Evolutionary conservation across 2,329 filamentous ascomycete species (phyloP), one percentile per base, ranked within the genome.

Genomic region (Penicillium glabrum): DNA sequence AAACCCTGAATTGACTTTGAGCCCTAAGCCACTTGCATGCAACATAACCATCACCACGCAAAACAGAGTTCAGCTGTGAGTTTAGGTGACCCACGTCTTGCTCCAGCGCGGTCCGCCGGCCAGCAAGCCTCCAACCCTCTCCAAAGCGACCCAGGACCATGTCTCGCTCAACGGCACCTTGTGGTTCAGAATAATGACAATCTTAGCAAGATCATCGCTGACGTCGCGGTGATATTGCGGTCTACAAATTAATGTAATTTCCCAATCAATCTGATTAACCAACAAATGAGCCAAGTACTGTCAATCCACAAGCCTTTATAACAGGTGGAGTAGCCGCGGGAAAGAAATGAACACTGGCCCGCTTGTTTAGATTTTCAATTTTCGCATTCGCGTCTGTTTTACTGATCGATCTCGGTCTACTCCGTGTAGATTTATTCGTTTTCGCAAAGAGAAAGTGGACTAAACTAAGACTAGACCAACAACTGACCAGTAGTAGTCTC

Each of bases 11-110:
- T 50, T 50, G n/a, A 50, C 47, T 50, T 50, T 39, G 9, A 26
- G 29, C 29, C 46, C 37, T 10, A 23, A 29, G 35, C 47, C 47
- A 41, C 33, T 37, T 50, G 19, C 33, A 33, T 39, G n/a, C 11
- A 6, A 33, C 31, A 33, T 33, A 16, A 11, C 31, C 31, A 16
- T 33, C 29, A 13, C 11, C 29, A 31, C 10, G 29, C 29, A 31
- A 14, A 33, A 33, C 31, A 33, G 14, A 33, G 31, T 33, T 56
- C 54, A 16, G 23, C 44, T 21, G 43, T 31, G 49, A 59, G 52
- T 56, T 58, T 60, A 31, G 44, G 31, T 16, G 54, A 58, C 54
- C 57, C 54, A 56, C 54, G 43, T 43, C 31, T 29, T 33, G 24
- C 37, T 35, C 8, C 47, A 51, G 35, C 45, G 54, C 51, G 58